Base-by-base conservation (phyloP, 108 stramenopile genomes). In the Chaetoceros muelleri region DNA sequence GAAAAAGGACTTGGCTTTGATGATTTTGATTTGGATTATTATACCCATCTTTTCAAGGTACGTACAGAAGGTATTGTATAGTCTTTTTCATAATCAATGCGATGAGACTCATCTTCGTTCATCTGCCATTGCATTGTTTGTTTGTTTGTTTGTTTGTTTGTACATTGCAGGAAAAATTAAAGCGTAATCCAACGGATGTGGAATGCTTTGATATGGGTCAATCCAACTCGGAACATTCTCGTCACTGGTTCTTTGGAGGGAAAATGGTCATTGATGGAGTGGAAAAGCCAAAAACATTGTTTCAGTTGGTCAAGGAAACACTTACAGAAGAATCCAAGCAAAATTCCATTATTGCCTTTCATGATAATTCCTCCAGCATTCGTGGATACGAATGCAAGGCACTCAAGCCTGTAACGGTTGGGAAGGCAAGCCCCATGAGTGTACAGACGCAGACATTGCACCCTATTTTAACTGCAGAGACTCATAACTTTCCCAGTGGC, bases 161-260 rank as follows among this genome's bases (percentile, higher is more conserved):
- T 24, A 20, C 23, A 40, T 22, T 22, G 13, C 61, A 90, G 89
- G 79, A 96, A 60, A 90, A 86, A 70, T 84, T 99, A 25, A 78
- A 82, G 19, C 77, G 98, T 3, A 75, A 99, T 64, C 98, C 98
- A 44, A 98, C 96, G 28, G 95, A 97, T 72, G 97, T 97, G 5
- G 98, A 99, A 75, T 96, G 94, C 61, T 99, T 97, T 71, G 98
- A 99, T 73, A 93, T 99, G 89, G 93, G 93, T 25, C 97, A 98
- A 76, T 93, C 90, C 52, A 89, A 95, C 75, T 93, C 91, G 30
- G 98, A 99, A 75, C 98, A 99, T 72, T 96, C 95, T 19, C 87
- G 98, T 28, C 98, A 99, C 74, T 99, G 98, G 98, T 99, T 98
- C 85, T 99, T 99, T 71, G 86, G 91, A 22, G 98, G 97, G 27